phyloP scores from a whole-genome alignment of 2,329 filamentous ascomycete species.

The Phialocephala subalpina region DNA sequence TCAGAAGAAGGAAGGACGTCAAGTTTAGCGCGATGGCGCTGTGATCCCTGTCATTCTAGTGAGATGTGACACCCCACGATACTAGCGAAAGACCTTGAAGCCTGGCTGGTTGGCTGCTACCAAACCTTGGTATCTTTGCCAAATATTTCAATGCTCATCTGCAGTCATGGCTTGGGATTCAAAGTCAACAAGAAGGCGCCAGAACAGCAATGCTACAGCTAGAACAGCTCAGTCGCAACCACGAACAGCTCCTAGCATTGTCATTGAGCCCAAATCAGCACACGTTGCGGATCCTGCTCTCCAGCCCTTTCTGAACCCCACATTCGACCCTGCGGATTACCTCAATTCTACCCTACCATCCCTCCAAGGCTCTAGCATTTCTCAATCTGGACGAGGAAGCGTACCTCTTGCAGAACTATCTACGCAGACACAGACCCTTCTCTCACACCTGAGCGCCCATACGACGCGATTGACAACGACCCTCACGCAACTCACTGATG shows the following conservation, averaged over 20 bases:
- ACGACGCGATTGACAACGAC: slow-evolving; percentile 82
- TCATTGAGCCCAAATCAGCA: slow-evolving; percentile 51
- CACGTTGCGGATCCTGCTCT: slow-evolving; percentile 78
- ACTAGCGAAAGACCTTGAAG: too few relatives aligned
- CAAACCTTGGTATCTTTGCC: too few relatives aligned
- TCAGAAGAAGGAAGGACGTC: too few relatives aligned
- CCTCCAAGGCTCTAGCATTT: slow-evolving; percentile 53
- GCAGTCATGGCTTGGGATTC: slow-evolving; percentile 43
- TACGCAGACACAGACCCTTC: slow-evolving; percentile 80
- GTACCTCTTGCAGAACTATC: slow-evolving; percentile 79
- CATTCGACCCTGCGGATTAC: slow-evolving; percentile 86
- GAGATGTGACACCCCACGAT: too few relatives aligned
- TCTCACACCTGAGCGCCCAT: slow-evolving; percentile 88
- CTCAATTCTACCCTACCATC: slow-evolving; percentile 82
- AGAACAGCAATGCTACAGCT: slow-evolving; percentile 38
- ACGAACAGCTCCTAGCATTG: slow-evolving; percentile 20
- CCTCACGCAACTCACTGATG: slow-evolving; percentile 90
- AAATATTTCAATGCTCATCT: too few relatives aligned
- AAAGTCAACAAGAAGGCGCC: slow-evolving; percentile 36
- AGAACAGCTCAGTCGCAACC: slow-evolving; percentile 26
- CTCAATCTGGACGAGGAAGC: slow-evolving; percentile 40
- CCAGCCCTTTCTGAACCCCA: slow-evolving; percentile 75
- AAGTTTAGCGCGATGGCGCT: too few relatives aligned
- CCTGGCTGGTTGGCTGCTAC: too few relatives aligned
- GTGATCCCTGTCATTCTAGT: neutral